A percentile compares a stretch with the other conserved stretches of the same genome.
Evolutionary conservation across 129 eudicot species (phyloP).

Genomic region (Chrysanthemum seticuspe): DNA sequence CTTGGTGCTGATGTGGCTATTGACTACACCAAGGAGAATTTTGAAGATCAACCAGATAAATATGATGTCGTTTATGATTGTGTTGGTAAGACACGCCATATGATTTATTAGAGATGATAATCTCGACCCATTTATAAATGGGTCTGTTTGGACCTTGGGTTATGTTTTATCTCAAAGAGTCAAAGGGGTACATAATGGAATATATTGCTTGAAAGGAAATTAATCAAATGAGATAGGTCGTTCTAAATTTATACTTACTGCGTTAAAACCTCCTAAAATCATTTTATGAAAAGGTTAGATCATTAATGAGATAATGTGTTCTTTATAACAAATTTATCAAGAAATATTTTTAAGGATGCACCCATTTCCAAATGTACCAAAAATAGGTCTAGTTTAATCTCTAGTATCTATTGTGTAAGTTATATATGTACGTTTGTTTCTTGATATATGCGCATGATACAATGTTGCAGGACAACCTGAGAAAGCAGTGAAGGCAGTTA

Average conservation of each 20-base stretch:
- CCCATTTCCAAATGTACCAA: no score
- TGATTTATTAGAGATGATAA: background rate
- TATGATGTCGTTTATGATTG: slow-evolving; percentile 87
- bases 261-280: no score
- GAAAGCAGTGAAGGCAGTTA: slow-evolving; percentile 68
- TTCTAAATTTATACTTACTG: no score
- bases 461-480: slow-evolving; percentile 60
- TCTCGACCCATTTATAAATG: background rate
- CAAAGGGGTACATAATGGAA: background rate
- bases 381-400: no score
- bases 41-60: slow-evolving; percentile 81
- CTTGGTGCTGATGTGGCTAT: slow-evolving; percentile 87
- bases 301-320: background rate
- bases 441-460: no score
- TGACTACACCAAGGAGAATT: slow-evolving; percentile 86
- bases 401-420: no score
- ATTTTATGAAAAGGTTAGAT: background rate
- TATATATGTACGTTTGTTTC: no score
- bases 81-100: slow-evolving; percentile 57
- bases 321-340: background rate
- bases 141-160: background rate
- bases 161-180: background rate
- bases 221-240: background rate
- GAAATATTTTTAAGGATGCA: no score
- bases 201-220: background rate